phyloP scores from a whole-genome alignment of 2,329 filamentous ascomycete species.

The Curvularia sp. region DNA sequence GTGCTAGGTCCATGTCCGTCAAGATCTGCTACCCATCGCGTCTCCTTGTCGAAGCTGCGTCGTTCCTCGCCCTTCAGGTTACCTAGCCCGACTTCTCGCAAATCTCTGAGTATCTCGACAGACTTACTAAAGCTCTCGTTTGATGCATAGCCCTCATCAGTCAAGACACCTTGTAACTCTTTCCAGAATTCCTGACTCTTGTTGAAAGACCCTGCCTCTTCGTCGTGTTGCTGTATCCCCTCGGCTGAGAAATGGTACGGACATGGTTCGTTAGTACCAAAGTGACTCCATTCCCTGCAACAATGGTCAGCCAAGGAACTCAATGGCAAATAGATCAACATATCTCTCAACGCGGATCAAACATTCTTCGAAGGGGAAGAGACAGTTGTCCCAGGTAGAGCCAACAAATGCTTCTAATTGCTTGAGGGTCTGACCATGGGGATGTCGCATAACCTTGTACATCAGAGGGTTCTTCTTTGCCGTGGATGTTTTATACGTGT shows the following conservation, averaged over 20 bases:
- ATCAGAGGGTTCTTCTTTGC: too few relatives aligned
- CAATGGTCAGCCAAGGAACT: slow-evolving; percentile 17
- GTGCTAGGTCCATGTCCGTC: too few relatives aligned
- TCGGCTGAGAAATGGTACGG: slow-evolving; percentile 37
- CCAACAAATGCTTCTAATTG: too few relatives aligned
- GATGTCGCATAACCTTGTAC: too few relatives aligned
- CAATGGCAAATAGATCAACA: background rate
- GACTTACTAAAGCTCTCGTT: slow-evolving; percentile 29
- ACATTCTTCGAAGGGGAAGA: too few relatives aligned
- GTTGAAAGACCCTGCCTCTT: slow-evolving; percentile 33
- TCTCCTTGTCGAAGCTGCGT: slow-evolving; percentile 25
- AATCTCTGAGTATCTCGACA: slow-evolving; percentile 24
- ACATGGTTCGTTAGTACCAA: slow-evolving; percentile 30
- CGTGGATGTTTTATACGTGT: slow-evolving; percentile 26
- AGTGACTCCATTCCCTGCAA: slow-evolving; percentile 33
- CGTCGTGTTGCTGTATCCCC: slow-evolving; percentile 30
- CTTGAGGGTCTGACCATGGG: too few relatives aligned
- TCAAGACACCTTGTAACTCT: slow-evolving; percentile 28
- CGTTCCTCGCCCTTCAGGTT: slow-evolving; percentile 20
- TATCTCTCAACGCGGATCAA: too few relatives aligned
- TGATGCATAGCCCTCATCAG: slow-evolving; percentile 34
- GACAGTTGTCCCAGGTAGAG: too few relatives aligned
- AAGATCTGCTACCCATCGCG: slow-evolving; percentile 19
- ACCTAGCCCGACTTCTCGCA: slow-evolving; percentile 24
- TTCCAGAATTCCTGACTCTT: slow-evolving; percentile 35